A percentile compares a stretch with the other conserved stretches of the same genome.
phyloP scores from a whole-genome alignment of 169 alveolate species.

The Plasmodium gallinaceum region DNA sequence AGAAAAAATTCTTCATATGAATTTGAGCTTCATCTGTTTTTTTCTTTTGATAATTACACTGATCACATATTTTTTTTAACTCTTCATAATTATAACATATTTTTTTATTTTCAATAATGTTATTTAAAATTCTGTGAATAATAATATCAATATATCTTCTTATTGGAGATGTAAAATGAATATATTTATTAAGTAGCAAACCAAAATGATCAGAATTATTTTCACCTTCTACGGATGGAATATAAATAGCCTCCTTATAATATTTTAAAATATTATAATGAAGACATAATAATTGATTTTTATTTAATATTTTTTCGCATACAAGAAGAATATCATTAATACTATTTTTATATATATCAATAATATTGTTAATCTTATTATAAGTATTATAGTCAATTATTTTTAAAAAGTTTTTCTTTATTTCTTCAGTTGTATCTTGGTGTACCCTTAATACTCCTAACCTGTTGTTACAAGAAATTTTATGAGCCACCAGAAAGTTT shows the following conservation, averaged over 20 bases:
- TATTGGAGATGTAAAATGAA: conserved; percentile 99
- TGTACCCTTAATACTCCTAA: conserved; percentile 82
- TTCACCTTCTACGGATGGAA: conserved; percentile 68
- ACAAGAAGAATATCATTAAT: conserved; percentile 41
- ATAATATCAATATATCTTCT: conserved; percentile 98
- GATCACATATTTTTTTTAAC: conserved; percentile 80
- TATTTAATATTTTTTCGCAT: conserved; percentile 80
- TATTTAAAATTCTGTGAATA: conserved; percentile 95
- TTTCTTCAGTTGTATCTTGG: conserved; percentile 82
- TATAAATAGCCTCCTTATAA: conserved; percentile 84
- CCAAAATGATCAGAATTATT: conserved; percentile 94
- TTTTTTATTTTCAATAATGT: conserved; percentile 33
- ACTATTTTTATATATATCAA: conserved; percentile 21
- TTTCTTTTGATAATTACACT: conserved; percentile 86
- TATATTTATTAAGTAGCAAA: conserved; percentile 95
- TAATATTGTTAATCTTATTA: conserved; percentile 25
- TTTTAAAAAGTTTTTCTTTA: conserved; percentile 75
- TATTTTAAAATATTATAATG: conserved; percentile 81
- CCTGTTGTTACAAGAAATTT: conserved; percentile 74
- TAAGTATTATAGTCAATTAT: conserved; percentile 65
- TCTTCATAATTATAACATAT: conserved; percentile 41
- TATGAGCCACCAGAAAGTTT: conserved; percentile 84
- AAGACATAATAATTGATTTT: conserved; percentile 79
- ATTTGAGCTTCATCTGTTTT: conserved; percentile 87
- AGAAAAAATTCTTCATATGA: conserved; percentile 83